Base-by-base conservation (phyloP, 352 stramenopile genomes). In the Globisporangium takayamanum region DNA sequence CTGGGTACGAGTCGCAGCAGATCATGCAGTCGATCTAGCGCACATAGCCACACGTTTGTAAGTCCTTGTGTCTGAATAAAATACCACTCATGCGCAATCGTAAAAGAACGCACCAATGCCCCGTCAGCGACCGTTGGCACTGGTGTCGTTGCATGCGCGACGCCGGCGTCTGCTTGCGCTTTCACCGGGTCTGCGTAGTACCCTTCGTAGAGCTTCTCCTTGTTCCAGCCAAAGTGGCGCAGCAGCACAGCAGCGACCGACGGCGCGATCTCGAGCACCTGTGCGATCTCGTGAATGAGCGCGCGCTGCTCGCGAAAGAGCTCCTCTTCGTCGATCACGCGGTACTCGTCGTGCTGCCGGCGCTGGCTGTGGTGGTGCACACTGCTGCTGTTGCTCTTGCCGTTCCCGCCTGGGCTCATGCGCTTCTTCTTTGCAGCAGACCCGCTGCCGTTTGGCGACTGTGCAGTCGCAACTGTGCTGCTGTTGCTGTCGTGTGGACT, bases 1-100 rank as follows among this genome's bases (percentile, higher is more conserved):
- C 48, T 22, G 70, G 49, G 51, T 92, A 90, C 62, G 97, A 87
- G 59, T 98, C 90, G 73, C 88, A 98, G 76, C 97, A 99, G 72
- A 99, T 99, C 44, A 90, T 75, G 72, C 84, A 94, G 47, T 89
- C 76, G 50, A 89, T 61, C 81, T 92, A 53, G 20, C 4, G 51
- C 46, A 51, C 10, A n/a, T 15, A 14, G 44, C 25, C 7, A 28
- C 16, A 22, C 39, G 54, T 44, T 48, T 30, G 28, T 47, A 25
- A 8, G 36, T 37, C 36, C 52, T 15, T 26, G 18, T 8, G 15
- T n/a, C 41, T 4, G 4, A 6, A 46, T 20, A 10, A 49, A 49
- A 18, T n/a, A 28, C n/a, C 10, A 28, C 44, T 49, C 14, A 14
- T 47, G 15, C 5, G 14, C 18, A 22, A 25, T 52, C 46, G 22